A percentile compares a stretch with the other conserved stretches of the same genome.
Conservation (phyloP, 2,329 filamentous ascomycete species). For the Aspergillus terreus region DNA sequence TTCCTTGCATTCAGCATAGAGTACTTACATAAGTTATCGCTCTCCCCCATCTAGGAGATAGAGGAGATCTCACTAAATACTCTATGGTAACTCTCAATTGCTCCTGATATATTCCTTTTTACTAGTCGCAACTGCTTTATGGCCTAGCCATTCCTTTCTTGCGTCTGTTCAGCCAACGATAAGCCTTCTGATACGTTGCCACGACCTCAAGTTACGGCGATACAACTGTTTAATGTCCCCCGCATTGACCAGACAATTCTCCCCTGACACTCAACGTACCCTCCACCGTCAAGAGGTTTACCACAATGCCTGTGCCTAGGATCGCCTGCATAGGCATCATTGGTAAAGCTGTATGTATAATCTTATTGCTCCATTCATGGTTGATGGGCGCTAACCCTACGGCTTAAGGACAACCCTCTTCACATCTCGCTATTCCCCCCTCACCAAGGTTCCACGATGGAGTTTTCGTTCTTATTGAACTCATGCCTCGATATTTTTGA, state of each 20-base stretch:
- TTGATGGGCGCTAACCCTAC: slow-evolving; percentile 4
- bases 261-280: neutral
- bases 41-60: no score
- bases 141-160: no score
- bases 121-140: no score
- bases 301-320: slow-evolving; percentile 59
- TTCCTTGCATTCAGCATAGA: neutral
- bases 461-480: slow-evolving; percentile 88
- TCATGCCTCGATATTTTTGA: slow-evolving; percentile 93
- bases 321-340: slow-evolving; percentile 94
- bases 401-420: slow-evolving; percentile 81
- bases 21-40: neutral
- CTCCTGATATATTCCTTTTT: no score
- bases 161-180: no score
- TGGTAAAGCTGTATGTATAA: slow-evolving; percentile 71
- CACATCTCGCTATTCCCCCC: slow-evolving; percentile 88
- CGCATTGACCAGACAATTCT: neutral
- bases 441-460: slow-evolving; percentile 62
- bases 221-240: no score
- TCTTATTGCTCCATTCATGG: neutral
- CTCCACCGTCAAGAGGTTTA: neutral
- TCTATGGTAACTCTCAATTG: no score
- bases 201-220: no score
- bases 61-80: no score
- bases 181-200: no score